Conservation (phyloP, 345 rosid species). For the Acer saccharum region DNA sequence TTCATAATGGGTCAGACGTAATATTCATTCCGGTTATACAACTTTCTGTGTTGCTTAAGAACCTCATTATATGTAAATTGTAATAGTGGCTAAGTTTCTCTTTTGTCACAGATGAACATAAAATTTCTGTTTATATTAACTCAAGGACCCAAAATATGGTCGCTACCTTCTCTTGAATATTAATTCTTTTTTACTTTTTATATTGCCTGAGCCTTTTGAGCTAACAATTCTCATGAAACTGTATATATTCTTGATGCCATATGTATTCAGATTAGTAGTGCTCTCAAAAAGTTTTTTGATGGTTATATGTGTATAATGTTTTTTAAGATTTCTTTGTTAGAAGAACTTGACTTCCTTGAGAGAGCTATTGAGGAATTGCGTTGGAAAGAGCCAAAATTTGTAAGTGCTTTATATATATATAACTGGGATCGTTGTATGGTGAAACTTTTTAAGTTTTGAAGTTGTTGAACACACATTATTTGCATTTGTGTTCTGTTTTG, state of each 20-base stretch:
- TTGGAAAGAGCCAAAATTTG: conserved; percentile 78
- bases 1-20: background rate
- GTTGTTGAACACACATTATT: conserved; percentile 3
- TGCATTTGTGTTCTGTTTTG: conserved; percentile 24
- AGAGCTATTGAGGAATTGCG: conserved; percentile 84
- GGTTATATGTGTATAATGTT: no score
- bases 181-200: background rate
- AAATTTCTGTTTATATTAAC: background rate
- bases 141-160: background rate
- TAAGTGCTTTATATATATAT: conserved; percentile 33
- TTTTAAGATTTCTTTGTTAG: no score
- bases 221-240: background rate
- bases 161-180: background rate
- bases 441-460: background rate
- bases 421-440: background rate
- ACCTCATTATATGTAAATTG: no score
- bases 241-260: background rate
- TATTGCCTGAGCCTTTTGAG: background rate
- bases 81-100: background rate
- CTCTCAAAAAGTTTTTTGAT: background rate
- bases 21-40: no score
- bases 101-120: background rate
- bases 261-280: conserved; percentile 3
- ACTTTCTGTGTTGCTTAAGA: no score
- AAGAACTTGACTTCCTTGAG: background rate